Evolutionary conservation across 306 rosid genomes (phyloP).

Genomic region (Vigna angularis): DNA sequence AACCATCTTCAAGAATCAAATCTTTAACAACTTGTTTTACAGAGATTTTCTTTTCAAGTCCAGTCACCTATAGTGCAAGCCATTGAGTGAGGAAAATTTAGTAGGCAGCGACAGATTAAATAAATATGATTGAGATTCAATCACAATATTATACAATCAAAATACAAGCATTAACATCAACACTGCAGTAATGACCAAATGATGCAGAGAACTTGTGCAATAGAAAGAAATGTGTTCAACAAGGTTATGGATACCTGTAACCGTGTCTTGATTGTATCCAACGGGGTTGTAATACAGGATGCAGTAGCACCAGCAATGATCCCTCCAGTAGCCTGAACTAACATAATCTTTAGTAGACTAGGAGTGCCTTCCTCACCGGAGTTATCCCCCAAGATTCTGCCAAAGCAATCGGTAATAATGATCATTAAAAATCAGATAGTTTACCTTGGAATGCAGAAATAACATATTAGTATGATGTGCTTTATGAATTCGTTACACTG

Average conservation of each 20-base stretch:
- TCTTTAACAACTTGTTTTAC: constrained; percentile 77
- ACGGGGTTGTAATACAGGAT: constrained; percentile 84
- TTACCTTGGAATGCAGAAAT: not conserved
- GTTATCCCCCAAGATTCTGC: constrained; percentile 58
- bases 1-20: constrained; percentile 82
- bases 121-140: constrained; percentile 20
- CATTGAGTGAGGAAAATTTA: constrained; percentile 37
- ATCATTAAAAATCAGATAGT: constrained; percentile 7
- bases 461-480: constrained; percentile 9
- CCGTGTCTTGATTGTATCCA: constrained; percentile 96
- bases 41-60: constrained; percentile 69
- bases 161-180: too few species aligned
- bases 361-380: constrained; percentile 54
- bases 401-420: constrained; percentile 34
- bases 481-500: constrained; percentile 24
- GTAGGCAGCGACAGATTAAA: constrained; percentile 22
- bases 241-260: constrained; percentile 70
- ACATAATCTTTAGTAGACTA: constrained; percentile 56
- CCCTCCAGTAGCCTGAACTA: constrained; percentile 89
- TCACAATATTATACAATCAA: not conserved
- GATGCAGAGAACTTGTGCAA: constrained; percentile 11
- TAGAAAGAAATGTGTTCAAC: constrained; percentile 34
- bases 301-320: constrained; percentile 88
- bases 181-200: not conserved
- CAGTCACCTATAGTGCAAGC: constrained; percentile 66